A percentile compares a stretch with the other conserved stretches of the same genome.
These are phyloP conservation scores for Aspergillus sojae DNA, from an alignment of 2,329 filamentous ascomycete species.

Conservation along the genomic window DNA sequence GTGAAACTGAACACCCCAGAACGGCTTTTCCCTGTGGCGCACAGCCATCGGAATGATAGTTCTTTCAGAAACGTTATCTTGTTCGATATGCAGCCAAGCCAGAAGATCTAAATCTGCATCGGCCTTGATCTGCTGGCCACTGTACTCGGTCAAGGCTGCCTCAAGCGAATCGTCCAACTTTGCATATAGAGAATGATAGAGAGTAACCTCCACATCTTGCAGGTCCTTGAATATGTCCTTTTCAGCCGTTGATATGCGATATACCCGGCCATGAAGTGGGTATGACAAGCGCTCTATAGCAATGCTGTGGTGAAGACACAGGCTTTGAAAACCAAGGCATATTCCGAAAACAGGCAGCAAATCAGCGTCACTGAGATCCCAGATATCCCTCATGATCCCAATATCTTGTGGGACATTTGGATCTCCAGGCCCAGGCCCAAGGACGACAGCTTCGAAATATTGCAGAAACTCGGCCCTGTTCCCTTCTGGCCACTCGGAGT, in stretches of 20 bases:
- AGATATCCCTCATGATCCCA: constrained; percentile 77
- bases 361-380: constrained; percentile 63
- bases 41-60: constrained; percentile 72
- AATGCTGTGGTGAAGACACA: constrained; percentile 70
- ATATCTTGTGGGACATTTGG: constrained; percentile 74
- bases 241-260: constrained; percentile 62
- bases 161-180: constrained; percentile 39
- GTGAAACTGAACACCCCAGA: constrained; percentile 89
- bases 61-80: constrained; percentile 39
- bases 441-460: constrained; percentile 80
- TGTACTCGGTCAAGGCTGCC: not conserved
- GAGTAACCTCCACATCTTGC: constrained; percentile 66
- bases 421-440: constrained; percentile 87
- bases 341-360: constrained; percentile 81
- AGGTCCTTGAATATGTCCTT: constrained; percentile 68
- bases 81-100: constrained; percentile 59
- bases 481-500: constrained; percentile 49
- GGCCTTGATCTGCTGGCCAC: not conserved
- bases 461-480: constrained; percentile 54
- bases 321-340: constrained; percentile 85
- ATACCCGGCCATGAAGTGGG: constrained; percentile 81
- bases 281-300: constrained; percentile 66
- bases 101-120: constrained; percentile 52
- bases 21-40: constrained; percentile 68
- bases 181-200: constrained; percentile 70